A percentile compares a stretch with the other conserved stretches of the same genome.
Evolutionary conservation across 306 rosid genomes (phyloP).

Genomic region (Vicia sativa): DNA sequence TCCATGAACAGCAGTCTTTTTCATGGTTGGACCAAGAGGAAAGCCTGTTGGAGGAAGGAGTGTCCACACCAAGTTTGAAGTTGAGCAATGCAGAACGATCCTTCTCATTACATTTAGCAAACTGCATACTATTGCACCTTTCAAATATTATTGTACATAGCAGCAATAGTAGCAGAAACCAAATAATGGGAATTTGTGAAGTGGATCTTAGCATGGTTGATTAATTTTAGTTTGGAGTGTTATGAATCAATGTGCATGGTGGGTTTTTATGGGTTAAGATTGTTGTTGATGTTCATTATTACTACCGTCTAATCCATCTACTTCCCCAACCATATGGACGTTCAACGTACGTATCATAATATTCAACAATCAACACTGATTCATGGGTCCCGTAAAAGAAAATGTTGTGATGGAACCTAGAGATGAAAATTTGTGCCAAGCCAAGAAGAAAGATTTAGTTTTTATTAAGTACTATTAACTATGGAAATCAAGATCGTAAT

Average conservation of each 20-base stretch:
- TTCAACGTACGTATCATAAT: neutral
- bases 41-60: conserved; percentile 18
- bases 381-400: neutral
- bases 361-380: conserved; percentile 4
- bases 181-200: conserved; percentile 3
- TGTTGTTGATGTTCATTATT: neutral
- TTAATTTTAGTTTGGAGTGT: neutral
- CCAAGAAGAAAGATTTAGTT: no score
- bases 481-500: no score
- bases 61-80: conserved; percentile 23
- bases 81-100: neutral
- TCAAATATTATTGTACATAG: conserved; percentile 8
- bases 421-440: no score
- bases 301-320: neutral
- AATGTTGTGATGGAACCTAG: no score
- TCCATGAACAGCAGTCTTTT: conserved; percentile 30
- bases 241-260: neutral
- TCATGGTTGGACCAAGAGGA: conserved; percentile 27
- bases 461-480: no score
- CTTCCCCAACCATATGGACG: neutral
- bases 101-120: conserved; percentile 24
- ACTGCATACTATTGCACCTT: neutral
- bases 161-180: neutral
- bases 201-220: neutral
- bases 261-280: neutral